Conservation (phyloP, 2,329 filamentous ascomycete species). For the Aspergillus sp. region DNA sequence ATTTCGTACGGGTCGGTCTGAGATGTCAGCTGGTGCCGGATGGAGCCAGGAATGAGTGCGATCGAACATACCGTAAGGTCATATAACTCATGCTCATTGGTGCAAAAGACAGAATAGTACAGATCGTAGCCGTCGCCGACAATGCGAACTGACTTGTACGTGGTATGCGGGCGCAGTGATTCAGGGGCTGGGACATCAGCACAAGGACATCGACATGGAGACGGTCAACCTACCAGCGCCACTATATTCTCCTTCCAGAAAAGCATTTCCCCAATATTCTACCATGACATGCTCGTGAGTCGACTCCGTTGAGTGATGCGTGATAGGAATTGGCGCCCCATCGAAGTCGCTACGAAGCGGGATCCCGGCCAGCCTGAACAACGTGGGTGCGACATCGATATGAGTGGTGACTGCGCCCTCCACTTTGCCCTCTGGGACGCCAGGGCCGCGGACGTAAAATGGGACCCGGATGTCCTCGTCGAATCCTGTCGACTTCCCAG, state of each 20-base stretch:
- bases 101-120: conserved; percentile 37
- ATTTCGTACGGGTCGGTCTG: conserved; percentile 31
- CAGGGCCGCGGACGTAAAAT: conserved; percentile 52
- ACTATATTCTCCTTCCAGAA: conserved; percentile 24
- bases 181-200: conserved; percentile 8
- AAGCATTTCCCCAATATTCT: conserved; percentile 47
- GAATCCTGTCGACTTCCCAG: conserved; percentile 51
- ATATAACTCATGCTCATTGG: conserved; percentile 34
- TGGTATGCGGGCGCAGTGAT: conserved; percentile 24
- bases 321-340: conserved; percentile 45
- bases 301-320: conserved; percentile 12
- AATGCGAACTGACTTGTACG: conserved; percentile 34
- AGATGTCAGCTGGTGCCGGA: neutral
- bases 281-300: conserved; percentile 51
- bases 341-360: conserved; percentile 47
- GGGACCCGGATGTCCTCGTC: conserved; percentile 55
- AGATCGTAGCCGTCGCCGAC: conserved; percentile 29
- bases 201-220: neutral
- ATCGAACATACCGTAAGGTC: conserved; percentile 23
- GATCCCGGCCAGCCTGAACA: conserved; percentile 41
- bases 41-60: neutral
- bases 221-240: conserved; percentile 15
- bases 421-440: conserved; percentile 38
- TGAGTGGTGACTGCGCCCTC: conserved; percentile 50
- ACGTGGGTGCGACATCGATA: conserved; percentile 56